Conservation (phyloP, 768 basidiomycete species). For the Tylopilus felleus region DNA sequence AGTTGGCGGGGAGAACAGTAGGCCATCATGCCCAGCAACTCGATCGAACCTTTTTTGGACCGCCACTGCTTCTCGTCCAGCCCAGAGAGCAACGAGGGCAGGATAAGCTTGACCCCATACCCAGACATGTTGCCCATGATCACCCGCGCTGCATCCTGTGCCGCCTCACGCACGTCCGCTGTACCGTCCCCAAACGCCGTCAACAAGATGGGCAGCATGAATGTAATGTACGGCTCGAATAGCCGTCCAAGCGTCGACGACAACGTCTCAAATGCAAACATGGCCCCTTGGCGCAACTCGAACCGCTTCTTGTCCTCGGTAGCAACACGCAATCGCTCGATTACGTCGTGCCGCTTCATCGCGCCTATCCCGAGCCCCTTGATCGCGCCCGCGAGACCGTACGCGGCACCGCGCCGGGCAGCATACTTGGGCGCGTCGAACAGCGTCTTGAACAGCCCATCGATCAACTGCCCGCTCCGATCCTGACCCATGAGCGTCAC, state of each 20-base stretch:
- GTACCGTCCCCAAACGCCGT: conserved; percentile 83
- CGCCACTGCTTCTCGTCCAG: conserved; percentile 99
- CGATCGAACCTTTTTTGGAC: conserved; percentile 96
- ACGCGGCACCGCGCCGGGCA: conserved; percentile 92
- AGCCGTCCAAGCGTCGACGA: conserved; percentile 81
- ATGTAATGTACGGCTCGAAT: conserved; percentile 91
- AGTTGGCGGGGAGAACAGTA: conserved; percentile 96
- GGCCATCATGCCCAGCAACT: conserved; percentile 96
- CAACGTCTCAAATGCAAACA: conserved; percentile 94
- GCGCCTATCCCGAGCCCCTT: conserved; percentile 86
- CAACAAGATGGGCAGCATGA: conserved; percentile 79
- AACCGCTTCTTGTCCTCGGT: conserved; percentile 87
- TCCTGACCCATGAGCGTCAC: conserved; percentile 61
- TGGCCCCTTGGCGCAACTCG: conserved; percentile 86
- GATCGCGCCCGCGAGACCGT: conserved; percentile 89
- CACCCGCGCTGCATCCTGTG: conserved; percentile 84
- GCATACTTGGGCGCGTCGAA: conserved; percentile 84
- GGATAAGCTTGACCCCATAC: conserved; percentile 92
- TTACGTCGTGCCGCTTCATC: conserved; percentile 81
- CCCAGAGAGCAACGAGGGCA: conserved; percentile 85
- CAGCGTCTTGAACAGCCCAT: conserved; percentile 72
- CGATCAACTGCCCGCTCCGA: conserved; percentile 52
- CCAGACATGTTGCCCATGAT: conserved; percentile 96
- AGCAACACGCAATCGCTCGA: conserved; percentile 67
- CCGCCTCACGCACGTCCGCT: conserved; percentile 88